Percentiles rank a stretch among this genome's conserved stretches.
Conservation (phyloP, 2,329 filamentous ascomycete genomes). For the Venturia effusa region DNA sequence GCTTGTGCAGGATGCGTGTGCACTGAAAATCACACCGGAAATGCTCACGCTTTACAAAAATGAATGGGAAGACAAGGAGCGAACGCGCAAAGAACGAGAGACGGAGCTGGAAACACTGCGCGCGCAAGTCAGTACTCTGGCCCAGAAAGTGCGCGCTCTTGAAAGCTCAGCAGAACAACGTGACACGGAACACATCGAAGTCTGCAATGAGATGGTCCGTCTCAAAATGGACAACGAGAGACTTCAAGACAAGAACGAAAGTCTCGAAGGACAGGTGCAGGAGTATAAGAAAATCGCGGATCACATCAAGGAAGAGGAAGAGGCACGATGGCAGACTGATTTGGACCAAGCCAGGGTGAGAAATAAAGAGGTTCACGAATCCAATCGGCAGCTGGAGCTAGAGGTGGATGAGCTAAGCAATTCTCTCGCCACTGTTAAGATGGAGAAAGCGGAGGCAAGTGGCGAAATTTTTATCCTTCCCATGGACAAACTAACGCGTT, state of each 20-base stretch:
- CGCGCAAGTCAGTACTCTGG: conserved; percentile 53
- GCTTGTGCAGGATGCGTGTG: conserved; percentile 84
- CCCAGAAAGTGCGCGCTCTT: conserved; percentile 68
- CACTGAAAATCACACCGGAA: conserved; percentile 73
- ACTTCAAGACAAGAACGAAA: conserved; percentile 81
- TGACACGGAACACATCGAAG: conserved; percentile 79
- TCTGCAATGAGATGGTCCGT: conserved; percentile 84
- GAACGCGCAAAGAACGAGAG: conserved; percentile 71
- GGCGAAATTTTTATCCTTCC: not conserved
- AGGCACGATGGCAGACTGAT: conserved; percentile 68
- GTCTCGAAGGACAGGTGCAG: conserved; percentile 69
- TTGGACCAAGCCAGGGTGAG: conserved; percentile 87
- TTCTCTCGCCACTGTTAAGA: conserved; percentile 83
- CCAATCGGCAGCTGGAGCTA: conserved; percentile 80
- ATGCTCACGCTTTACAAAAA: conserved; percentile 67
- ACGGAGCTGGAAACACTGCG: conserved; percentile 67
- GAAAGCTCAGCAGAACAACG: conserved; percentile 82
- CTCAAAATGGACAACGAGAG: conserved; percentile 91
- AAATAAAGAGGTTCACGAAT: conserved; percentile 87
- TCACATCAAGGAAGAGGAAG: conserved; percentile 74
- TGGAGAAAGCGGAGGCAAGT: conserved; percentile 88
- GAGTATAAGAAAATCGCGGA: conserved; percentile 82
- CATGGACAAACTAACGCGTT: conserved; percentile 14
- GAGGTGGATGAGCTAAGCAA: conserved; percentile 87
- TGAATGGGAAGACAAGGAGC: conserved; percentile 89